Percentiles rank a stretch among this genome's conserved stretches.
Evolutionary conservation across 176 grass and related monocot genomes (phyloP).

Genomic region (Cocos nucifera): DNA sequence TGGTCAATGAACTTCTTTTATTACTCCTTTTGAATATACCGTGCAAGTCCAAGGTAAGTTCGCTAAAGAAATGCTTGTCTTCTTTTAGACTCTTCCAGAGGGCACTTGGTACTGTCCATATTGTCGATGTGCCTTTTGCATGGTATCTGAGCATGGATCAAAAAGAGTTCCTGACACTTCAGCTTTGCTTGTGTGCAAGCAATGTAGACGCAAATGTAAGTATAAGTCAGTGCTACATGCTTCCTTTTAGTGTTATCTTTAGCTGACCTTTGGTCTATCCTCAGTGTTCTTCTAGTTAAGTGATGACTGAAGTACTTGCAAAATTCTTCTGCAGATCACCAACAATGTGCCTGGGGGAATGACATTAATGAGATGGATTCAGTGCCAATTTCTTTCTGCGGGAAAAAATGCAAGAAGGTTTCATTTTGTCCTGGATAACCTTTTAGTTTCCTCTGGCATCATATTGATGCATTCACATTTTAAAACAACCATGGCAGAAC

Average conservation of each 20-base stretch:
- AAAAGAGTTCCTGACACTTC: constrained; percentile 6
- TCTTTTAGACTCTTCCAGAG: constrained; percentile 38
- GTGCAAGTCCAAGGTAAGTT: neutral
- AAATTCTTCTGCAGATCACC: constrained; percentile 45
- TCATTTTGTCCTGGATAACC: neutral
- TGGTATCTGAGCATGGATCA: constrained; percentile 13
- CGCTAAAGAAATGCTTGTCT: neutral
- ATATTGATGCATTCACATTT: neutral
- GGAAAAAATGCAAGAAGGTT: constrained; percentile 68
- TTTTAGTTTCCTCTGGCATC: neutral
- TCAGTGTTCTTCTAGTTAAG: neutral
- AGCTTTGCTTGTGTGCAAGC: constrained; percentile 36
- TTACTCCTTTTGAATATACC: too few species aligned
- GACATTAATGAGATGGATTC: constrained; percentile 6
- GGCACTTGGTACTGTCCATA: constrained; percentile 69
- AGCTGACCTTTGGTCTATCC: neutral
- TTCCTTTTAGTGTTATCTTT: neutral
- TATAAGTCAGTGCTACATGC: neutral
- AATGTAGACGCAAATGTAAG: constrained; percentile 56
- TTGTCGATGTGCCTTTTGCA: constrained; percentile 63
- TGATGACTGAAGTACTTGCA: constrained; percentile 1
- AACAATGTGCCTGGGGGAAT: constrained; percentile 36
- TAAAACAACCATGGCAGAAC: neutral
- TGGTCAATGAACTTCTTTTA: too few species aligned
- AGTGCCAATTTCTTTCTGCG: constrained; percentile 21